phyloP scores from a whole-genome alignment of 2,329 filamentous ascomycete species.

The Falciphora oryzae region DNA sequence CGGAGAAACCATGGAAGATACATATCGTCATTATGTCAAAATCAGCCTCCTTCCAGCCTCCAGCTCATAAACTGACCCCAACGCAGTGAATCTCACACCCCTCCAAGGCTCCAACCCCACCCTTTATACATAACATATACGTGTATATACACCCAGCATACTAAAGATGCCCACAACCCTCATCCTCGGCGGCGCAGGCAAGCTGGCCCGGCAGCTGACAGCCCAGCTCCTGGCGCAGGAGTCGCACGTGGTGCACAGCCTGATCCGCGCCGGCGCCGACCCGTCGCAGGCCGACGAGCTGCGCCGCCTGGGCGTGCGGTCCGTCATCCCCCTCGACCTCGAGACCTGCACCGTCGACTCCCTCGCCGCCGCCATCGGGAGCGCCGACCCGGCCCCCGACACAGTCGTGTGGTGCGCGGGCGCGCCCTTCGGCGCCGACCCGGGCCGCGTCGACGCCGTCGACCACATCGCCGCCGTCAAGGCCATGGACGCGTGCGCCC shows the following conservation, averaged over 20 bases:
- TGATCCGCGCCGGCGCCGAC: slow-evolving; percentile 20
- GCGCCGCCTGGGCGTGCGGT: slow-evolving; percentile 32
- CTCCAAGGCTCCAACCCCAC: too few relatives aligned
- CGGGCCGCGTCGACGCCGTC: slow-evolving; percentile 35
- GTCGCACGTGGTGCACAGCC: slow-evolving; percentile 18
- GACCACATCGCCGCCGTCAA: slow-evolving; percentile 39
- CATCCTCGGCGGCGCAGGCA: slow-evolving; percentile 5
- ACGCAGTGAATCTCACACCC: too few relatives aligned
- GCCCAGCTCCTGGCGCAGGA: not conserved
- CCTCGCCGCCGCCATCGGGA: slow-evolving; percentile 29
- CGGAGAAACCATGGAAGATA: too few relatives aligned
- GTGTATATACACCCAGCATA: too few relatives aligned
- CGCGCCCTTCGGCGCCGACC: slow-evolving; percentile 24
- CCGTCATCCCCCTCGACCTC: slow-evolving; percentile 34
- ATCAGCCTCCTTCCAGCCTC: too few relatives aligned
- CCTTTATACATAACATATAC: too few relatives aligned
- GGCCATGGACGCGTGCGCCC: slow-evolving; percentile 37
- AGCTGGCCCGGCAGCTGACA: not conserved
- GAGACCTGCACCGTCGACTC: slow-evolving; percentile 31
- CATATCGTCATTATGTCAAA: too few relatives aligned
- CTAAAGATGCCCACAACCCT: slow-evolving; percentile 1
- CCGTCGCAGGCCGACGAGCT: slow-evolving; percentile 29
- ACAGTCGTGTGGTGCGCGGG: slow-evolving; percentile 28
- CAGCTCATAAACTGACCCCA: too few relatives aligned
- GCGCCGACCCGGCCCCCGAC: slow-evolving; percentile 22